A percentile compares a stretch with the other conserved stretches of the same genome.
Conservation (phyloP, 1,284 basidiomycete species). For the Sparassis latifolia region DNA sequence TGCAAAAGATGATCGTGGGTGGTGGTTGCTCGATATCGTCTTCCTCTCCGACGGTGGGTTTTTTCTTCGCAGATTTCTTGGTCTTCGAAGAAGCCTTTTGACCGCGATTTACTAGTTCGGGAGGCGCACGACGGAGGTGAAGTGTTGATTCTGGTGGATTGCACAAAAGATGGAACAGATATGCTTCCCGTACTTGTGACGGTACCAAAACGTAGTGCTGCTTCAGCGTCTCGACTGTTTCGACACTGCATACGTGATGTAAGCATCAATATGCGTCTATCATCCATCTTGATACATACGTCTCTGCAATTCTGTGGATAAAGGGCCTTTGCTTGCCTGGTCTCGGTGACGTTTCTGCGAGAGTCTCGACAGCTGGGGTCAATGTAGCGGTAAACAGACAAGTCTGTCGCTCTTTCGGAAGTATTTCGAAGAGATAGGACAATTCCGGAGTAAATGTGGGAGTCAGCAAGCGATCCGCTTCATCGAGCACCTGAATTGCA, state of each 20-base stretch:
- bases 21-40: slow-evolving; percentile 67
- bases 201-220: slow-evolving; percentile 93
- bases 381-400: slow-evolving; percentile 96
- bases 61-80: slow-evolving; percentile 28
- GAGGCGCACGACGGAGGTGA: slow-evolving; percentile 56
- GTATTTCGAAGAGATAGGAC: slow-evolving; percentile 67
- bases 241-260: slow-evolving; percentile 45
- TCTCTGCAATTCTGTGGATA: slow-evolving; percentile 76
- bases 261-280: slow-evolving; percentile 1
- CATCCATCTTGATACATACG: slow-evolving; percentile 39
- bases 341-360: slow-evolving; percentile 71
- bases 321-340: slow-evolving; percentile 85
- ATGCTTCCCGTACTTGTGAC: slow-evolving; percentile 90
- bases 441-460: slow-evolving; percentile 88
- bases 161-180: slow-evolving; percentile 86
- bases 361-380: slow-evolving; percentile 78
- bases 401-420: slow-evolving; percentile 88
- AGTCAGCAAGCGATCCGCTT: slow-evolving; percentile 92
- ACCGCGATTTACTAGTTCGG: slow-evolving; percentile 35
- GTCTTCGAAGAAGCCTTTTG: slow-evolving; percentile 13
- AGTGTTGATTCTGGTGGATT: slow-evolving; percentile 79
- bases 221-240: slow-evolving; percentile 81
- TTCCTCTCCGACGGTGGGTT: slow-evolving; percentile 26
- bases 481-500: slow-evolving; percentile 74
- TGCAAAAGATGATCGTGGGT: slow-evolving; percentile 94